Conservation (phyloP, 164 flowering plant genomes). For the Platanus orientalis region DNA sequence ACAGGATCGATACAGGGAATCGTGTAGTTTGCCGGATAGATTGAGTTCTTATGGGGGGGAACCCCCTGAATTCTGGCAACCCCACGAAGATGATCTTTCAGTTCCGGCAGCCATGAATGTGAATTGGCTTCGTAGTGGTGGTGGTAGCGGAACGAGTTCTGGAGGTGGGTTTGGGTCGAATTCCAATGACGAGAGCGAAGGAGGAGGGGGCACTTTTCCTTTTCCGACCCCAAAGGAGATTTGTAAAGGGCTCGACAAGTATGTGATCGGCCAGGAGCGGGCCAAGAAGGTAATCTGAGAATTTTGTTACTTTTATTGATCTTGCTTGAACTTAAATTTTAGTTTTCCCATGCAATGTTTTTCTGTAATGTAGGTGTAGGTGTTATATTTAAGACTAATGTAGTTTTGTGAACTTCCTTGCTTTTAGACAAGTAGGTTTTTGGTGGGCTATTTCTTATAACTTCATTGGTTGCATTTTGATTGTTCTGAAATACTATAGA, state of each 20-base stretch:
- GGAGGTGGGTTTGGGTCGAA: constrained; percentile 46
- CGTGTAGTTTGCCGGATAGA: constrained; percentile 7
- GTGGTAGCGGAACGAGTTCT: constrained; percentile 29
- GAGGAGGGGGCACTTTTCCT: constrained; percentile 86
- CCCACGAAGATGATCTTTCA: constrained; percentile 53
- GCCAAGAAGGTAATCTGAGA: constrained; percentile 76
- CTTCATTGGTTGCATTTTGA: background rate
- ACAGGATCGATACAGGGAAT: constrained; percentile 6
- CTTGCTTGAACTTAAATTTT: background rate
- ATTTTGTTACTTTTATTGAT: background rate
- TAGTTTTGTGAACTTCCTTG: too few species aligned
- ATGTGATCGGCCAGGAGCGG: constrained; percentile 88
- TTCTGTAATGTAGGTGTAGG: too few species aligned
- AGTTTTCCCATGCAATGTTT: background rate
- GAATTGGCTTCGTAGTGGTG: constrained; percentile 23
- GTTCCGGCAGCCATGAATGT: constrained; percentile 17
- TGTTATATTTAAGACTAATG: too few species aligned
- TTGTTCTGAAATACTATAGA: too few species aligned
- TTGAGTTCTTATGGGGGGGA: constrained; percentile 53
- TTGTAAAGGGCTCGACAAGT: constrained; percentile 82
- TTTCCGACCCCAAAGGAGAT: constrained; percentile 96
- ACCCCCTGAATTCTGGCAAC: constrained; percentile 90
- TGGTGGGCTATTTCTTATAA: too few species aligned
- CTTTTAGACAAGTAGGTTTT: too few species aligned
- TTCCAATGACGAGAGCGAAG: constrained; percentile 46